Evolutionary conservation across 148 eudicot genomes (phyloP).

Genomic region (Cornus florida): DNA sequence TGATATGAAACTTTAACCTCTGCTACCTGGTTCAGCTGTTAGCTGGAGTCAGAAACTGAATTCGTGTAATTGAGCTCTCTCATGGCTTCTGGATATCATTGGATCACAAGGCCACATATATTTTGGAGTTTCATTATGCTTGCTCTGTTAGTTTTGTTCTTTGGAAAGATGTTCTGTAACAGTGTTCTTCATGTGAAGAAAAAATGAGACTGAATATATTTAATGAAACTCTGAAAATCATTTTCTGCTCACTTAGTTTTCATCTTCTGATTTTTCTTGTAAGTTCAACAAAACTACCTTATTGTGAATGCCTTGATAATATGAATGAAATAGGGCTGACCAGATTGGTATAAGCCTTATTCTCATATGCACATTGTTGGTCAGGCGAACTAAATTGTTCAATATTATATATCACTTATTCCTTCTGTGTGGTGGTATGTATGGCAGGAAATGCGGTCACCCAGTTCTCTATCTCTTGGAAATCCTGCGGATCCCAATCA

Average conservation of each 20-base stretch:
- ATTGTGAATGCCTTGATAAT: neutral
- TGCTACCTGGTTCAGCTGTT: too few species aligned
- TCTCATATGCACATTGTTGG: neutral
- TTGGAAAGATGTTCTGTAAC: neutral
- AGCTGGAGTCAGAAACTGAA: too few species aligned
- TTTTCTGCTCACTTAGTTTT: neutral
- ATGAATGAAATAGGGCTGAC: neutral
- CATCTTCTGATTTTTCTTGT: neutral
- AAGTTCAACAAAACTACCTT: neutral
- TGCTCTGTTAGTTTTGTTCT: neutral
- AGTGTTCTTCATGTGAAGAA: neutral
- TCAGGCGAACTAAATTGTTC: neutral
- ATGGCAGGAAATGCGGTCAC: conserved; percentile 72
- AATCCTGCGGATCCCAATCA: conserved; percentile 62
- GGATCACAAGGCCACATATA: too few species aligned
- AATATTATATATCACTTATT: neutral
- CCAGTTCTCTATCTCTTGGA: conserved; percentile 81
- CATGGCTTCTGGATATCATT: too few species aligned
- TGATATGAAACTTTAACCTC: too few species aligned
- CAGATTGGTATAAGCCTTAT: neutral
- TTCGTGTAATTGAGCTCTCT: too few species aligned
- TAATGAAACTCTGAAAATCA: too few species aligned
- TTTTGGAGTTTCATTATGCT: too few species aligned
- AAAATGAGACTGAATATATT: neutral
- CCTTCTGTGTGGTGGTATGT: conserved; percentile 1